These are phyloP conservation scores for Brassica hybrid DNA, from an alignment of 441 rosid genomes.

Conservation along the genomic window DNA sequence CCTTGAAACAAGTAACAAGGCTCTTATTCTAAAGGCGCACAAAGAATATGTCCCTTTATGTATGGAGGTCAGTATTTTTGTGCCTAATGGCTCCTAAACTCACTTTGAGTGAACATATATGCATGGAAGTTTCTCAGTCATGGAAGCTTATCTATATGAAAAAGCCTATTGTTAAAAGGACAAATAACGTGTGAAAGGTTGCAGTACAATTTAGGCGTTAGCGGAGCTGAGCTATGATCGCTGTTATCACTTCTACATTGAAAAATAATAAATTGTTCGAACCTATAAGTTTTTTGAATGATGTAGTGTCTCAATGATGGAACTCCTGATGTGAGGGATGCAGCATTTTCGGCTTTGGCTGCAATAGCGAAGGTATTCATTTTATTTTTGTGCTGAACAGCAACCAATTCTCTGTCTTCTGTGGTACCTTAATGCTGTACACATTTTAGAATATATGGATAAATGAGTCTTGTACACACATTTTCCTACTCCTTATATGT, in stretches of 20 bases:
- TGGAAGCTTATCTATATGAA: constrained; percentile 23
- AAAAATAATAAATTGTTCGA: constrained; percentile 17
- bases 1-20: constrained; percentile 95
- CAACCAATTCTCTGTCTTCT: constrained; percentile 6
- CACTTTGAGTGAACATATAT: constrained; percentile 25
- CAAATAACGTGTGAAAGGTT: constrained; percentile 4
- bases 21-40: constrained; percentile 87
- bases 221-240: no score
- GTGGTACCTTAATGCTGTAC: constrained; percentile 16
- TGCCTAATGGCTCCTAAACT: constrained; percentile 23
- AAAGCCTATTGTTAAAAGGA: background rate
- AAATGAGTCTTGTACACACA: constrained; percentile 9
- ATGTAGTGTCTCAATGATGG: constrained; percentile 99
- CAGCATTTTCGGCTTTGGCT: constrained; percentile 94
- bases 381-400: constrained; percentile 25
- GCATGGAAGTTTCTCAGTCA: constrained; percentile 18
- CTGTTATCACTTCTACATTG: constrained; percentile 20
- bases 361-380: constrained; percentile 92
- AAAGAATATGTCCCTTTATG: constrained; percentile 98
- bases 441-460: constrained; percentile 25
- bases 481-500: constrained; percentile 23
- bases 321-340: constrained; percentile 99
- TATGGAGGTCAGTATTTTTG: constrained; percentile 84
- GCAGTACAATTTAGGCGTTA: constrained; percentile 9
- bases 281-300: constrained; percentile 21